These are phyloP conservation scores for Saccharomycodes ludwigii DNA, from an alignment of 805 yeast species.

Conservation along the genomic window DNA sequence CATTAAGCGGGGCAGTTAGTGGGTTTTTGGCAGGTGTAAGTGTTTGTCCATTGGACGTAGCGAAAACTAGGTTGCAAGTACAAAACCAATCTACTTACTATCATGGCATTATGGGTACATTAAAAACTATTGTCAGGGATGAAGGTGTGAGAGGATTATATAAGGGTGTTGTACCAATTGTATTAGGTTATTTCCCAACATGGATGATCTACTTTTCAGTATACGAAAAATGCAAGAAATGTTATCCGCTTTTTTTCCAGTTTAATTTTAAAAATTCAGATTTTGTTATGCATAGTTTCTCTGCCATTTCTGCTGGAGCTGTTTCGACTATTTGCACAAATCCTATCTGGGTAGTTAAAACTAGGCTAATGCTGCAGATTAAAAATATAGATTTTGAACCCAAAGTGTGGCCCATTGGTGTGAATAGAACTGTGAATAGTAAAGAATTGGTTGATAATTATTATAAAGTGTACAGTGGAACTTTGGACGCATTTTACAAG, in stretches of 20 bases:
- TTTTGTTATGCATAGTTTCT: conserved; percentile 28
- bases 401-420: no score
- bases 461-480: conserved; percentile 44
- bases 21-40: conserved; percentile 81
- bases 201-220: conserved; percentile 94
- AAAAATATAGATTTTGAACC: conserved; percentile 4
- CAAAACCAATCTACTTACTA: conserved; percentile 48
- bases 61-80: conserved; percentile 88
- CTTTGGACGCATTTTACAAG: conserved; percentile 68
- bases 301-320: conserved; percentile 83
- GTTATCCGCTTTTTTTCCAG: conserved; percentile 33
- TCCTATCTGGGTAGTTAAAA: conserved; percentile 97
- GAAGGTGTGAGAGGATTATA: conserved; percentile 81
- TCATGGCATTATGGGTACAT: conserved; percentile 50
- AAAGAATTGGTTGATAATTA: conserved; percentile 8
- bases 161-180: conserved; percentile 84
- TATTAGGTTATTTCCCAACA: conserved; percentile 89
- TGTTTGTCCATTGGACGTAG: conserved; percentile 94
- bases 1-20: conserved; percentile 85
- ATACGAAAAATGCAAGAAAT: conserved; percentile 64
- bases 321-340: conserved; percentile 76
- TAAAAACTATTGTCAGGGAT: conserved; percentile 52
- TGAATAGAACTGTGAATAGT: conserved; percentile 13
- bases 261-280: conserved; percentile 16
- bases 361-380: conserved; percentile 82